A percentile compares a stretch with the other conserved stretches of the same genome.
These are phyloP conservation scores for Sphenostylis stenocarpa DNA, from an alignment of 306 rosid genomes.

Conservation along the genomic window DNA sequence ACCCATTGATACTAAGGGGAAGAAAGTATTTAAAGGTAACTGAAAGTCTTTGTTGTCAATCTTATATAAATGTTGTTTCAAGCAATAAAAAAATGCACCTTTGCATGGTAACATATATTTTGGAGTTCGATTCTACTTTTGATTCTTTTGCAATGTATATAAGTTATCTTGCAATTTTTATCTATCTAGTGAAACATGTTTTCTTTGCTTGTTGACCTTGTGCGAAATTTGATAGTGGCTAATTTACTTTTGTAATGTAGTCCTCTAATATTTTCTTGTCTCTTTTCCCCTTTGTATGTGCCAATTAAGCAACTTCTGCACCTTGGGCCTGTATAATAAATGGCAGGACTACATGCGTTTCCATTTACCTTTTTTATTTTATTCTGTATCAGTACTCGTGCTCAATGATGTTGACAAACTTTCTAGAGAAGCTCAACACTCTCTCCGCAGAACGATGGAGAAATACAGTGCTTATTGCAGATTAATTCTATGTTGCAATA, in stretches of 20 bases:
- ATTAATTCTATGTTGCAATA: conserved; percentile 88
- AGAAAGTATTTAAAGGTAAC: conserved; percentile 76
- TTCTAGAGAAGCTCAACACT: conserved; percentile 93
- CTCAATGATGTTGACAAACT: conserved; percentile 95
- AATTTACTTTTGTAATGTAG: neutral
- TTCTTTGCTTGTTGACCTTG: conserved; percentile 1
- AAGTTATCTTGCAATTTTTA: neutral
- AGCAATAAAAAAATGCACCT: neutral
- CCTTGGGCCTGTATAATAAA: neutral
- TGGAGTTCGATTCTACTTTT: neutral
- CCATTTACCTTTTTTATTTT: conserved; percentile 5
- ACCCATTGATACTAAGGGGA: conserved; percentile 87
- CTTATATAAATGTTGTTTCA: neutral
- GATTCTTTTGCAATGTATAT: neutral
- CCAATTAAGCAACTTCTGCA: neutral
- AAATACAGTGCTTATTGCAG: conserved; percentile 91
- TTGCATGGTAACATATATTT: neutral
- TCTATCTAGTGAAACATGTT: neutral
- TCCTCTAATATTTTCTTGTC: neutral
- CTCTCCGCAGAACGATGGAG: conserved; percentile 96
- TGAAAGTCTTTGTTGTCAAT: neutral
- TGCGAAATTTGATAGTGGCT: neutral
- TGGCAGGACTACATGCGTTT: neutral
- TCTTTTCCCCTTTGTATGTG: neutral
- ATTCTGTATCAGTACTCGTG: conserved; percentile 62